A percentile compares a stretch with the other conserved stretches of the same genome.
phyloP scores from a whole-genome alignment of 2,329 filamentous ascomycete genomes.

The Chalaropsis ovoidea region DNA sequence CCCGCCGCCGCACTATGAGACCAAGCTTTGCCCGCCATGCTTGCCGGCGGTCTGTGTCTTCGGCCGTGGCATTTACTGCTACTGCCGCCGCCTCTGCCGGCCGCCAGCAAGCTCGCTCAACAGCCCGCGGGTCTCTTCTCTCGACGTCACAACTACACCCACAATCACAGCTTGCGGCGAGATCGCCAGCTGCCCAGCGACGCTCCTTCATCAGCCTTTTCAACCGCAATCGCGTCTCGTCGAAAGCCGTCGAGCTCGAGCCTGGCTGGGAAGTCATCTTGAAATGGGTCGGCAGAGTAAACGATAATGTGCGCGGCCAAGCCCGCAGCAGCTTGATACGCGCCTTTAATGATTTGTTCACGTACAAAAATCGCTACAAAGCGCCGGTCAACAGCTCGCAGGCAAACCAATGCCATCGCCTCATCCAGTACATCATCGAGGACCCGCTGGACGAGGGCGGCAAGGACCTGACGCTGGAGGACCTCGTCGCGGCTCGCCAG shows the following conservation, averaged over 20 bases:
- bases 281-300: slow-evolving; percentile 53
- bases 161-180: background rate
- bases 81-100: slow-evolving; percentile 29
- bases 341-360: slow-evolving; percentile 56
- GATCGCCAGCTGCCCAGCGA: slow-evolving; percentile 1
- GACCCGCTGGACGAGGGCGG: slow-evolving; percentile 33
- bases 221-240: background rate
- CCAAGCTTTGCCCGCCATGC: slow-evolving; percentile 39
- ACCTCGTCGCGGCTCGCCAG: slow-evolving; percentile 39
- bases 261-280: slow-evolving; percentile 64
- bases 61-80: slow-evolving; percentile 27
- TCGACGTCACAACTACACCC: background rate
- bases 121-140: slow-evolving; percentile 2
- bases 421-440: slow-evolving; percentile 50
- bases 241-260: slow-evolving; percentile 41
- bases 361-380: slow-evolving; percentile 41
- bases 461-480: slow-evolving; percentile 33
- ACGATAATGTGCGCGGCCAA: slow-evolving; percentile 56
- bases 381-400: slow-evolving; percentile 54
- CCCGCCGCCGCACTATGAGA: slow-evolving; percentile 34
- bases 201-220: slow-evolving; percentile 18
- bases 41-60: slow-evolving; percentile 32
- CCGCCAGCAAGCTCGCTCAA: background rate
- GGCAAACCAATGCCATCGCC: slow-evolving; percentile 44
- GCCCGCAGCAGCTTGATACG: slow-evolving; percentile 50